Base-by-base conservation (phyloP, 345 rosid genomes). In the Kandelia obovata region DNA sequence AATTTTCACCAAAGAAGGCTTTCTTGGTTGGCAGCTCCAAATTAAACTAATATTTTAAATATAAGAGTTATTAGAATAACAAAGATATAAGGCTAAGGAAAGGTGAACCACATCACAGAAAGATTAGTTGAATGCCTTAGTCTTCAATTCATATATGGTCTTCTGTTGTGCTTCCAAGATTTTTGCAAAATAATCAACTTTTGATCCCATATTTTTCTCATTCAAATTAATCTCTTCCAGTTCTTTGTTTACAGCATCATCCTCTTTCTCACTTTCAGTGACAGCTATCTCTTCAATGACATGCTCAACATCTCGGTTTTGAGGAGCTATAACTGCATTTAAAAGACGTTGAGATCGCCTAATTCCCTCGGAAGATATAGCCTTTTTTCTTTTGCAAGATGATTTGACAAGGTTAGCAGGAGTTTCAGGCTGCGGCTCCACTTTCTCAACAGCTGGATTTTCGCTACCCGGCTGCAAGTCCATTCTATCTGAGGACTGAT, bases 311-410 rank as follows among this genome's bases (percentile, higher is more conserved):
- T 66, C 71, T 15, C 55, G 64, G 58, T 67, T 67, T n/a, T 19
- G 64, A 21, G 70, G 28, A 53, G 77, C 53, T 19, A 10, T 25
- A 39, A 55, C 71, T n/a, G 66, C 56, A 68, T 27, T 67, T 63
- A 53, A 79, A 47, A 85, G 75, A 52, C 84, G 83, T 52, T 20
- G 61, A 20, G 91, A 87, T 58, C 83, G 75, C 69, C 91, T 75
- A 53, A 68, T 53, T 5, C 25, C 23, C 52, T 65, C 46, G 5
- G 19, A 1, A 19, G 15, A 13, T 35, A 56, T 76, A 0, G 32
- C 43, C 31, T 28, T 69, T 68, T 69, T 65, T 13, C 30, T 34
- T 9, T 15, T 43, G 49, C 62, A 28, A 59, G 39, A 47, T 11
- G 65, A 0, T 35, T 59, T 72, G 2, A 70, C 57, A 57, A 66